Evolutionary conservation across 2,329 filamentous ascomycete species (phyloP).

Genomic region (Pseudopyrenochaeta lycopersici): DNA sequence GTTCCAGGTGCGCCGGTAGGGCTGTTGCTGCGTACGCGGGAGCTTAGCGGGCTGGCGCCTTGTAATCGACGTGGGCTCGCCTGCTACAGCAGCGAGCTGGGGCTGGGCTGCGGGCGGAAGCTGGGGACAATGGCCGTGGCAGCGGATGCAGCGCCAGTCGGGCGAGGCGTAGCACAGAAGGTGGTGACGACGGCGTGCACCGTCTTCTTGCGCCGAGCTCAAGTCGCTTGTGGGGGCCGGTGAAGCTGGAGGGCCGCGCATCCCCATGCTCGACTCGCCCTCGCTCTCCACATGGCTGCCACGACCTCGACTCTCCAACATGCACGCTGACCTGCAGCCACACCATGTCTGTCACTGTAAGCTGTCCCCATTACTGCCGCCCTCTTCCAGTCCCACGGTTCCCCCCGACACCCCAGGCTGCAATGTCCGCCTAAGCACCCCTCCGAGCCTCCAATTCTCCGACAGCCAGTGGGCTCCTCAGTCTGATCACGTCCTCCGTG

Average conservation of each 20-base stretch:
- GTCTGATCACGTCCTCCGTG: background rate
- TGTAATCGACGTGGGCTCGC: conserved; percentile 4
- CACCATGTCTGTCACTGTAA: conserved; percentile 59
- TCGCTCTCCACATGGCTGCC: background rate
- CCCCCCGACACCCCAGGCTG: background rate
- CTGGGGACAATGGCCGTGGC: conserved; percentile 4
- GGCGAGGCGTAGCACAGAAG: conserved; percentile 9
- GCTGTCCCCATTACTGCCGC: conserved; percentile 12
- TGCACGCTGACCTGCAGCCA: conserved; percentile 17
- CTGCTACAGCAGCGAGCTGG: background rate
- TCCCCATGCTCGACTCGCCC: background rate
- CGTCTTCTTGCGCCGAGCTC: background rate
- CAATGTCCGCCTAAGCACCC: background rate
- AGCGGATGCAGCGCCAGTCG: conserved; percentile 10
- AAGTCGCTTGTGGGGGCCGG: conserved; percentile 3
- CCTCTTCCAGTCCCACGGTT: background rate
- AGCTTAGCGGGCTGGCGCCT: conserved; percentile 10
- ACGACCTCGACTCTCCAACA: conserved; percentile 7
- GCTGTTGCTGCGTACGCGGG: conserved; percentile 10
- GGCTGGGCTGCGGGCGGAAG: background rate
- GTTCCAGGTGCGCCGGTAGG: conserved; percentile 17
- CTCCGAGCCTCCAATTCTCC: conserved; percentile 5
- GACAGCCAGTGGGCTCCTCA: background rate
- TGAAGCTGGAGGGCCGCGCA: conserved; percentile 7
- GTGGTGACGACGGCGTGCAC: conserved; percentile 8